These are phyloP conservation scores for Phlebiopsis gigantea DNA, from an alignment of 768 basidiomycete species.

Conservation along the genomic window DNA sequence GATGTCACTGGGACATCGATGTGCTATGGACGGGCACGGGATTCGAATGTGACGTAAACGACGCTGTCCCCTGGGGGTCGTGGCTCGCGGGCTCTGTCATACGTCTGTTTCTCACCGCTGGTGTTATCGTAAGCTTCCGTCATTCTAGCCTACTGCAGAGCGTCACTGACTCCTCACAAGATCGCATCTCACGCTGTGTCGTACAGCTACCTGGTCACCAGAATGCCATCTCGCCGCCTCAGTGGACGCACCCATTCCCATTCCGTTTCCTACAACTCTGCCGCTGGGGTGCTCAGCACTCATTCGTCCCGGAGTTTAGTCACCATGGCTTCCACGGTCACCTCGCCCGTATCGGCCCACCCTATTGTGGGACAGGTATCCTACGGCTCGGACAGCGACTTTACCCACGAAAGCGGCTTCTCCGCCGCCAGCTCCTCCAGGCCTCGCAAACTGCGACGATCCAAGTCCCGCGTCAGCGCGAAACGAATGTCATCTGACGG, in stretches of 20 bases:
- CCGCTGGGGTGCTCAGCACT: not conserved
- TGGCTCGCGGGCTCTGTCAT: conserved; percentile 53
- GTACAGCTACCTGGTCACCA: conserved; percentile 22
- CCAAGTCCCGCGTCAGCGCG: conserved; percentile 17
- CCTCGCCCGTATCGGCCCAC: conserved; percentile 13
- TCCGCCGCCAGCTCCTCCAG: conserved; percentile 5
- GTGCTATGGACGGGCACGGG: conserved; percentile 51
- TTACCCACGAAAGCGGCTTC: conserved; percentile 10
- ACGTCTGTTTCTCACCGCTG: conserved; percentile 48
- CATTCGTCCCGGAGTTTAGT: conserved; percentile 14
- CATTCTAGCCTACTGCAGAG: not conserved
- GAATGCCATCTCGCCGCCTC: conserved; percentile 18
- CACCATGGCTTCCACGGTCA: conserved; percentile 15
- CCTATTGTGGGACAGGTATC: conserved; percentile 10
- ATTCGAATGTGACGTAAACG: conserved; percentile 20
- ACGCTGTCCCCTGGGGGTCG: conserved; percentile 37
- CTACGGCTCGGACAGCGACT: conserved; percentile 9
- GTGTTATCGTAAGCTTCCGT: conserved; percentile 43
- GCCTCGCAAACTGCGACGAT: conserved; percentile 17
- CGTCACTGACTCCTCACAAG: conserved; percentile 11
- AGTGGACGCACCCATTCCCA: conserved; percentile 15
- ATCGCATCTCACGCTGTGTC: conserved; percentile 21
- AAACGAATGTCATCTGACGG: conserved; percentile 11
- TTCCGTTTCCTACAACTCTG: conserved; percentile 11
- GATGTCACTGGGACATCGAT: conserved; percentile 66